These are phyloP conservation scores for Lichtheimia ramosa DNA, from an alignment of 371 early-diverging fungal genomes.

Conservation along the genomic window DNA sequence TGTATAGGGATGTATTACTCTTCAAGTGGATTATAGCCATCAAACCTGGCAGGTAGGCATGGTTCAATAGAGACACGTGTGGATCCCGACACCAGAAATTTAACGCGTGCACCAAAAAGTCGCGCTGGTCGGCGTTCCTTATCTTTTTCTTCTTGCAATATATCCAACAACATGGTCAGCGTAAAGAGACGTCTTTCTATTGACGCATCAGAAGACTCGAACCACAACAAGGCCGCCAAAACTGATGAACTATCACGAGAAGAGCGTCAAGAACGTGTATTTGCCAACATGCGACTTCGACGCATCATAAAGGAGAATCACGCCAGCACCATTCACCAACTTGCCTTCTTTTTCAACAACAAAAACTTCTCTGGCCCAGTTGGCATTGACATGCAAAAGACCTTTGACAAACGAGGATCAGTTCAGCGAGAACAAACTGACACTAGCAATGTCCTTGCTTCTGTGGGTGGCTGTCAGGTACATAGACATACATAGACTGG, in stretches of 20 bases:
- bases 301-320: constrained; percentile 90
- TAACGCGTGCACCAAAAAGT: too few species aligned
- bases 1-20: too few species aligned
- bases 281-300: constrained; percentile 73
- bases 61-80: too few species aligned
- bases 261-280: constrained; percentile 43
- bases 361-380: constrained; percentile 53
- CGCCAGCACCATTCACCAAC: constrained; percentile 66
- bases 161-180: background rate
- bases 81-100: too few species aligned
- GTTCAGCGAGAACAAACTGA: constrained; percentile 66
- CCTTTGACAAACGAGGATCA: constrained; percentile 68
- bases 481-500: background rate
- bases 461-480: constrained; percentile 71
- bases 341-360: constrained; percentile 71
- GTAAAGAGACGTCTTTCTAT: background rate
- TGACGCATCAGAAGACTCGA: background rate
- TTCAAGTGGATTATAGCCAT: too few species aligned
- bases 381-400: constrained; percentile 53
- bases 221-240: constrained; percentile 6
- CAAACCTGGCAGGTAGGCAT: too few species aligned
- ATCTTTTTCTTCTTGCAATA: too few species aligned
- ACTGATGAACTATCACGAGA: constrained; percentile 15
- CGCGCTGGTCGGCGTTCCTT: too few species aligned
- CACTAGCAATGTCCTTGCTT: constrained; percentile 74